These are phyloP conservation scores for Ligustrum vulgare DNA, from an alignment of 257 asterid species.

Conservation along the genomic window DNA sequence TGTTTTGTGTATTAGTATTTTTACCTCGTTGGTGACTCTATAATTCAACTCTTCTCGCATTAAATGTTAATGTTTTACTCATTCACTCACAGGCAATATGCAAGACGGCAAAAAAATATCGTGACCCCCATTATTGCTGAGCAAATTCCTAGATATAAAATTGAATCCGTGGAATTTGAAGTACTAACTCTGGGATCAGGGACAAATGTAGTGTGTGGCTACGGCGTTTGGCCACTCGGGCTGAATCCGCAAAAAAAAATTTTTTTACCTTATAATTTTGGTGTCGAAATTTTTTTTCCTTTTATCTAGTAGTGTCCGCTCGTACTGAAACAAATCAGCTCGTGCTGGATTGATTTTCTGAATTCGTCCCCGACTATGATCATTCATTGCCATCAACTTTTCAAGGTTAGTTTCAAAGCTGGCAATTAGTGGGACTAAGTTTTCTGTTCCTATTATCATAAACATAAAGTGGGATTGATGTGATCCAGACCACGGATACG, in stretches of 20 bases:
- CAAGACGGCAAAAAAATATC: conserved; percentile 45
- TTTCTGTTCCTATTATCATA: neutral
- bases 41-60: neutral
- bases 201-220: no score
- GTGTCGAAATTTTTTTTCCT: no score
- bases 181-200: conserved; percentile 44
- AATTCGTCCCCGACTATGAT: no score
- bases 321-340: no score
- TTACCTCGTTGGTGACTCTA: neutral
- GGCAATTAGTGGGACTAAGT: conserved; percentile 6
- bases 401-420: conserved; percentile 25
- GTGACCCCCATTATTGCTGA: conserved; percentile 49
- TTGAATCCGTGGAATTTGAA: conserved; percentile 50
- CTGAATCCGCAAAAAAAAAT: no score
- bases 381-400: no score
- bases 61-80: neutral
- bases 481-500: no score
- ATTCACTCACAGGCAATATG: conserved; percentile 44
- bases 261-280: no score
- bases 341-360: no score
- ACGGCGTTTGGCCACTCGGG: no score
- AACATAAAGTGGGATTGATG: neutral
- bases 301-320: no score
- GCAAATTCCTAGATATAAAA: conserved; percentile 51
- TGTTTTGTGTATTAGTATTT: neutral